These are phyloP conservation scores for Glaciozyma antarctica DNA, from an alignment of 768 basidiomycete genomes.

Conservation along the genomic window DNA sequence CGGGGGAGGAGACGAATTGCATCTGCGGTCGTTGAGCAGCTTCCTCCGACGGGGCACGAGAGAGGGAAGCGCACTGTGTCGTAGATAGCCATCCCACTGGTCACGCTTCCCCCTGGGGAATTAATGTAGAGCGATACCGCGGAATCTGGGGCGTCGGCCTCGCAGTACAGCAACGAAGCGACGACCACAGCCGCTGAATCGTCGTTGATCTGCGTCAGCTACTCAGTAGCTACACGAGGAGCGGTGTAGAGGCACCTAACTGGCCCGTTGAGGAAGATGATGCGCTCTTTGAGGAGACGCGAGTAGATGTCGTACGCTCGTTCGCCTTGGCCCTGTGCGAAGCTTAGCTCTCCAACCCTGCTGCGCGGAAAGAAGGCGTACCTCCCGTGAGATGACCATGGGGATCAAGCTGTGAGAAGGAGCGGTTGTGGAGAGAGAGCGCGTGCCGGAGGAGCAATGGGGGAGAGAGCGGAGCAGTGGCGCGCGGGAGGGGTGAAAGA, in stretches of 20 bases:
- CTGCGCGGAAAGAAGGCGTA: neutral
- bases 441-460: no score
- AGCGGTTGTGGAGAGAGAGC: no score
- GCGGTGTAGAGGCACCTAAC: conserved; percentile 42
- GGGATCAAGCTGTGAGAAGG: conserved; percentile 11
- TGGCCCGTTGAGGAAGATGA: conserved; percentile 89
- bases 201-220: conserved; percentile 64
- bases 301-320: conserved; percentile 55
- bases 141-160: conserved; percentile 62
- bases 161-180: conserved; percentile 86
- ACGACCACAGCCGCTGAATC: conserved; percentile 78
- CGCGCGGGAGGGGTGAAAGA: no score
- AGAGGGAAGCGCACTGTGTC: conserved; percentile 61
- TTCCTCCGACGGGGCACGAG: neutral
- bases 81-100: conserved; percentile 91
- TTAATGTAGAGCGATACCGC: conserved; percentile 97
- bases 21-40: conserved; percentile 1
- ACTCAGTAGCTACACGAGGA: no score
- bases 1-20: conserved; percentile 84
- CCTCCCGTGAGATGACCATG: conserved; percentile 17
- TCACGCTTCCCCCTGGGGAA: conserved; percentile 91
- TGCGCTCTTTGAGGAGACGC: conserved; percentile 78
- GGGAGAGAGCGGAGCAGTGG: no score
- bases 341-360: no score
- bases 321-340: conserved; percentile 19